Evolutionary conservation across 345 rosid species (phyloP).

Genomic region (Streptanthus diversifolius): DNA sequence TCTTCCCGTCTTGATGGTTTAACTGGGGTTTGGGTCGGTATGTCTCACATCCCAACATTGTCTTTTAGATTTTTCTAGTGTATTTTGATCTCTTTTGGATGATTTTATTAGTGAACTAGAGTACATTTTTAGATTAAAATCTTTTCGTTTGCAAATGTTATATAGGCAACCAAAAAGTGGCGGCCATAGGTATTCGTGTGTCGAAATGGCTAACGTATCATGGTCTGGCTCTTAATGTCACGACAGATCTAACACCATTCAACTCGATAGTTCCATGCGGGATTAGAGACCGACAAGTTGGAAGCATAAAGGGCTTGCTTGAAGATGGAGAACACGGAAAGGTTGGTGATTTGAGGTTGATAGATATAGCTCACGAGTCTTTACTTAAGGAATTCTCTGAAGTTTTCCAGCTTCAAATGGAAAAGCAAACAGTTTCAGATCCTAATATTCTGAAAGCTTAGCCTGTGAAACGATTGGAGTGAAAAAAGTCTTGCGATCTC

Average conservation of each 20-base stretch:
- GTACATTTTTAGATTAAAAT: neutral
- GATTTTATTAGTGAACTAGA: neutral
- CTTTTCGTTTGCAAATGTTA: conserved; percentile 14
- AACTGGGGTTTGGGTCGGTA: conserved; percentile 93
- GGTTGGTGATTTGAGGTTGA: conserved; percentile 32
- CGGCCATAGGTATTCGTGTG: conserved; percentile 75
- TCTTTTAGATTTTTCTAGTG: neutral
- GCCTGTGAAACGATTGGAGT: neutral
- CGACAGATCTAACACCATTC: conserved; percentile 68
- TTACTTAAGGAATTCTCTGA: conserved; percentile 62
- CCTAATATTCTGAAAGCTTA: conserved; percentile 11
- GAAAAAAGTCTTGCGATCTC: conserved; percentile 4
- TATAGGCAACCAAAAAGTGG: conserved; percentile 66
- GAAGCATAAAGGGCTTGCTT: conserved; percentile 56
- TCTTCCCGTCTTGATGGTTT: conserved; percentile 73
- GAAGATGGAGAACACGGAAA: conserved; percentile 3
- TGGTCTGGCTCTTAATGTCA: conserved; percentile 79
- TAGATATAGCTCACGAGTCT: conserved; percentile 46
- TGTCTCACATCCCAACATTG: conserved; percentile 4
- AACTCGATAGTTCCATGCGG: conserved; percentile 77
- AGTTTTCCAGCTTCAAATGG: conserved; percentile 55
- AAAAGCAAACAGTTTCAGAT: conserved; percentile 22
- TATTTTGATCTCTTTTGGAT: neutral
- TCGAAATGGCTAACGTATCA: conserved; percentile 78
- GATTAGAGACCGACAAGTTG: conserved; percentile 57